Evolutionary conservation across 805 yeast genomes (phyloP), one percentile per base, ranked within the genome.

Genomic region (Teunomyces cretensis): DNA sequence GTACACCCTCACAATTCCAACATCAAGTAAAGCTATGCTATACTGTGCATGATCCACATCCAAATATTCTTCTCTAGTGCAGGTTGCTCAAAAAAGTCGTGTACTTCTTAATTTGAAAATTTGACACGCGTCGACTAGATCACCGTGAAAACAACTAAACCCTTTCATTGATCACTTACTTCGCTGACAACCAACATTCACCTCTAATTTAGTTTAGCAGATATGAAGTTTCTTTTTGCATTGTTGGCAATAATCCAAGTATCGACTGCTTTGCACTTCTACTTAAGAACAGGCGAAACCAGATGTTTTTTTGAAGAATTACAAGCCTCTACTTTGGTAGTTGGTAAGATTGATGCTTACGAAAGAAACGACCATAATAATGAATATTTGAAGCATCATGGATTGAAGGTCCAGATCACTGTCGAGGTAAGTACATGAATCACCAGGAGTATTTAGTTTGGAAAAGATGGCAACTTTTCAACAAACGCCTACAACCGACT

Each of bases 291-390:
- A 1, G 90, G 84, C 27, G 86, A 86, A 52, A 76, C 81, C 36
- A 81, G 81, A 54, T 94, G 98, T 67, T 92, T 92, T 64, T 85
- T 70, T 57, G 94, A 91, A 60, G 95, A 86, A 49, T 72, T 92
- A 48, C 82, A 88, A 13, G 74, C 76, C 51, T 86, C 83, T 54
- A 81, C 95, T n/a, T 76, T 92, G 46, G 85, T 91, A 16, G 86
- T 86, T 46, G 96, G 92, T 44, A 72, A 58, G 57, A 81, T 87
- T 53, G 85, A 85, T 53, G 86, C 88, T 2, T 77, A 76, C 61
- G 90, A 86, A 55, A 74, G 67, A 48, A 75, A 78, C 53, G 74
- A 75, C 14, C 63, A 68, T 28, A 64, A 75, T 6, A 57, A 67
- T 36, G 75, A 74, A 33, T 82, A 75, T 60, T 70, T 74, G 56